Percentiles rank a stretch among this genome's conserved stretches.
phyloP scores from a whole-genome alignment of 176 grass and related monocot genomes.

The Bonia amplexicaulis region DNA sequence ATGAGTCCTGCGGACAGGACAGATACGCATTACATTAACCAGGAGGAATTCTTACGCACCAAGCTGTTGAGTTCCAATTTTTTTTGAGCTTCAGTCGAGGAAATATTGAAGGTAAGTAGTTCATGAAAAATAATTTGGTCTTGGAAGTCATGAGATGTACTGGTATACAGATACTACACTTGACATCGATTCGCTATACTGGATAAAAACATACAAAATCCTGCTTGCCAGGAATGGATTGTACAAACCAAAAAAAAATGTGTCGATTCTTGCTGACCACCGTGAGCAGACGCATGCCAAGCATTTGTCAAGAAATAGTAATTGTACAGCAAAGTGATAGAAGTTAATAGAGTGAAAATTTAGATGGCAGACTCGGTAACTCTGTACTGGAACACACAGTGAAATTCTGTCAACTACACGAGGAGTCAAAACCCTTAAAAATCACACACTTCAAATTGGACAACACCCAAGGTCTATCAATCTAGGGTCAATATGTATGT shows the following conservation, averaged over 20 bases:
- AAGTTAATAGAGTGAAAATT: conserved; percentile 16
- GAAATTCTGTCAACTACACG: not conserved
- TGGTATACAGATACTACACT: not conserved
- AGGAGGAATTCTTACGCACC: not conserved
- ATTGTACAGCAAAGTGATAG: not conserved
- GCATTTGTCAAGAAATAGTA: not conserved
- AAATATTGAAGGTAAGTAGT: not conserved
- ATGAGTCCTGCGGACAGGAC: not conserved
- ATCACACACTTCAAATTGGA: conserved; percentile 4
- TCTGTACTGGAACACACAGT: not conserved
- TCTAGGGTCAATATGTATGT: conserved; percentile 44
- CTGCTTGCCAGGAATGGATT: not conserved
- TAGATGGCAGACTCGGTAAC: not conserved
- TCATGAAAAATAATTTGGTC: not conserved
- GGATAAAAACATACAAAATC: not conserved
- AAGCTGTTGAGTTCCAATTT: not conserved
- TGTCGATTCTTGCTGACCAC: not conserved
- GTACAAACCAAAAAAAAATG: not conserved
- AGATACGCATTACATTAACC: not conserved
- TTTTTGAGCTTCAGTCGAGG: not conserved
- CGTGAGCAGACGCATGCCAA: not conserved
- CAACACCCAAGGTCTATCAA: conserved; percentile 11
- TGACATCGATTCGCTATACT: not conserved
- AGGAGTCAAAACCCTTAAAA: not conserved
- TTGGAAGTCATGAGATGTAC: not conserved